Evolutionary conservation across 164 flowering plant species (phyloP).

Genomic region (Stephania japonica): DNA sequence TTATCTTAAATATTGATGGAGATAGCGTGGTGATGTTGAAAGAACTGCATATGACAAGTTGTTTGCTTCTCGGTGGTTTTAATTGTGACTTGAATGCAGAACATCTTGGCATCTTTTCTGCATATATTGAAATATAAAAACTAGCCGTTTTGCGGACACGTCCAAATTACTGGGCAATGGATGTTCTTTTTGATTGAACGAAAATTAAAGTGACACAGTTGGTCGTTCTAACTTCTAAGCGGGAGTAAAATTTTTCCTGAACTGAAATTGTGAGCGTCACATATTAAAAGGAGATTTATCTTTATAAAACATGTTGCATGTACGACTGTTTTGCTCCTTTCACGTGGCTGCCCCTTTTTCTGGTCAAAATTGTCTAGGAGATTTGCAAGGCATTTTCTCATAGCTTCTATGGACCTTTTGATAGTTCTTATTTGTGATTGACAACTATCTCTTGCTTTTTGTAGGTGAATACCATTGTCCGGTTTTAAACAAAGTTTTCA

Average conservation of each 20-base stretch:
- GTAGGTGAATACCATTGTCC: conserved; percentile 94
- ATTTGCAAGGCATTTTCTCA: neutral
- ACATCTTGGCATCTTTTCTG: no score
- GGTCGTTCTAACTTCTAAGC: neutral
- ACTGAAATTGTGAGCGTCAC: neutral
- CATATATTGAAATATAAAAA: no score
- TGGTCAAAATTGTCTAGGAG: neutral
- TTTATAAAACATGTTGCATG: no score
- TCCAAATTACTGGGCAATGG: no score
- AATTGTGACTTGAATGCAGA: no score
- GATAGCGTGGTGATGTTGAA: no score
- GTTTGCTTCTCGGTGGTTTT: no score
- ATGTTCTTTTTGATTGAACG: neutral
- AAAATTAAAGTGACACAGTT: neutral
- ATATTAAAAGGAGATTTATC: no score
- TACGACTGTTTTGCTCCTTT: neutral
- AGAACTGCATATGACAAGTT: no score
- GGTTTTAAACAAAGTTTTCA: conserved; percentile 91
- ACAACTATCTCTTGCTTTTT: conserved; percentile 6
- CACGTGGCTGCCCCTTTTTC: neutral
- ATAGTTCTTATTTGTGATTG: neutral
- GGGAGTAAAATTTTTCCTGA: neutral
- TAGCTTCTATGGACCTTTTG: conserved; percentile 2
- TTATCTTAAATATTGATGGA: no score
- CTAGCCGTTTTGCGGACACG: no score